Percentiles rank a stretch among this genome's conserved stretches.
Conservation (phyloP, 116 monocot species). For the Thalassia testudinum region DNA sequence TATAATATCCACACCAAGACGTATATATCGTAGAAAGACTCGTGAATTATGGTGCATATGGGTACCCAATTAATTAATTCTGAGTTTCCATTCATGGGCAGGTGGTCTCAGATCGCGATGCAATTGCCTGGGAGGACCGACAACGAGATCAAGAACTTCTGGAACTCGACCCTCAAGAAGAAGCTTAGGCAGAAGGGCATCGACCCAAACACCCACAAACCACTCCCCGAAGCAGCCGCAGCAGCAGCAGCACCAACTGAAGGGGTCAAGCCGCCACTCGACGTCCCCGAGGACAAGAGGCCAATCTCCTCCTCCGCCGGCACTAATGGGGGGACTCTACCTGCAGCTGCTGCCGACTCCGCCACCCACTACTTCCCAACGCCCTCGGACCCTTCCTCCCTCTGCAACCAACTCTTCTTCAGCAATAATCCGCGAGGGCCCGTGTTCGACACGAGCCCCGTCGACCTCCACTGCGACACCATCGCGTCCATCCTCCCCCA, state of each 20-base stretch:
- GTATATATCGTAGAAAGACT: too few relatives aligned
- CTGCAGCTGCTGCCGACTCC: slow-evolving; percentile 3
- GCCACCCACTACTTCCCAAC: slow-evolving; percentile 11
- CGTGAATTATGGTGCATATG: background rate
- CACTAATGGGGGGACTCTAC: background rate
- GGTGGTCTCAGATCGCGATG: slow-evolving; percentile 93
- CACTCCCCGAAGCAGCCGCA: slow-evolving; percentile 16
- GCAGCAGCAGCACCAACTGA: background rate
- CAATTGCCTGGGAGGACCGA: slow-evolving; percentile 77
- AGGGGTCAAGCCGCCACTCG: background rate
- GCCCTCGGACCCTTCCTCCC: background rate
- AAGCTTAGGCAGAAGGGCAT: slow-evolving; percentile 80
- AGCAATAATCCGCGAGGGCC: slow-evolving; percentile 24
- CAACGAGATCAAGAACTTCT: slow-evolving; percentile 88
- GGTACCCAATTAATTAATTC: background rate
- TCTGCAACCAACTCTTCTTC: slow-evolving; percentile 17
- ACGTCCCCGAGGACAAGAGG: background rate
- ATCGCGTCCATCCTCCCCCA: slow-evolving; percentile 16
- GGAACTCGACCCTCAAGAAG: slow-evolving; percentile 93
- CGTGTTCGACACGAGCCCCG: slow-evolving; percentile 19
- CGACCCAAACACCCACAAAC: slow-evolving; percentile 71
- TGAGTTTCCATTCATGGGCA: slow-evolving; percentile 1
- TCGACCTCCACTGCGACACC: slow-evolving; percentile 21
- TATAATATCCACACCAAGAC: too few relatives aligned
- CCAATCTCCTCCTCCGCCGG: slow-evolving; percentile 2